Evolutionary conservation across 192 early-diverging fungal species (phyloP), one percentile per base, ranked within the genome.

Genomic region (Backusella luteola): DNA sequence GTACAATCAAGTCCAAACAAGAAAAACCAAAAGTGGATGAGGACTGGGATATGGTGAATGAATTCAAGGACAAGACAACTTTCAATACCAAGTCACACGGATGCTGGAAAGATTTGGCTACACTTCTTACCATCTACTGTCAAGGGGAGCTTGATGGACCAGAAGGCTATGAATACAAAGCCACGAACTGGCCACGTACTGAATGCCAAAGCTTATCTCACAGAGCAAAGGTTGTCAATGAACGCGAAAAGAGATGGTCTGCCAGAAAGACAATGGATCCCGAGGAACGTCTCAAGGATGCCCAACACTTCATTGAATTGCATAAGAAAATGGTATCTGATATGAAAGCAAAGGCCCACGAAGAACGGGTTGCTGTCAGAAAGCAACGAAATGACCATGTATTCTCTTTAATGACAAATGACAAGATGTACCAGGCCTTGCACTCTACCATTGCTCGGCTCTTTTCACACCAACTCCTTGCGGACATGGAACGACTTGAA

Each of bases 31-130:
- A 73, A 29, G 6, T 9, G 21, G 8, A 73, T 67, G 71, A 68
- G 6, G 73, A 35, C 21, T 78, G 77, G 77, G 71, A 78, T 6
- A 15, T 53, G n/a, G 0, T 78, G 17, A 6, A 11, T 59, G 53
- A 59, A 59, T 9, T 59, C 4, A 59, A 59, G 23, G 53, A 59
- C 21, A 67, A 26, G 39, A 23, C 12, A 49, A 59, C 19, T n/a
- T 29, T 66, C n/a, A 44, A 21, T 52, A n/a, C 29, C 32, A 71
- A 68, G 32, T 73, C 77, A 2, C 84, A 85, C n/a, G 84, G 84
- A 15, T 85, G 80, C 41, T 85, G 84, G 84, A 85, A 85, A 35
- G 84, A 85, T 34, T n/a, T 85, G 29, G 49, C 76, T 21, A 79
- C 79, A 38, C 67, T 80, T 49, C 53, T 85, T 1, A 69, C 76